Evolutionary conservation across 805 yeast species (phyloP).

Genomic region (Maudiozyma bulderi): DNA sequence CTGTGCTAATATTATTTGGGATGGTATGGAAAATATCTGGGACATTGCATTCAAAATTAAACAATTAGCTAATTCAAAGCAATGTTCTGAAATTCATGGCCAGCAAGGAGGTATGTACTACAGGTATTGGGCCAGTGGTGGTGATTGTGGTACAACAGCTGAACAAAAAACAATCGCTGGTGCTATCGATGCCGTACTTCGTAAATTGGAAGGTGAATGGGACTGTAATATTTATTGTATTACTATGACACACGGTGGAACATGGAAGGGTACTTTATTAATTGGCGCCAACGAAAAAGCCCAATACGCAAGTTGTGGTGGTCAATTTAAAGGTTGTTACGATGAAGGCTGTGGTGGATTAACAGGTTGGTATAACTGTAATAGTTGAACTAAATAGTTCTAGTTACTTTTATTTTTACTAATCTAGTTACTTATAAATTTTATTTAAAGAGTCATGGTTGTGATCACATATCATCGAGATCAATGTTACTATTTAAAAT

Average conservation of each 20-base stretch:
- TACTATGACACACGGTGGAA: constrained; percentile 1
- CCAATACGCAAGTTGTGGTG: neutral
- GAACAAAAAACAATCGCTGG: constrained; percentile 3
- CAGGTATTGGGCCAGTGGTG: constrained; percentile 1
- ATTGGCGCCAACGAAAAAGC: constrained; percentile 1
- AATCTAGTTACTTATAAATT: no score
- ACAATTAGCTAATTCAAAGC: neutral
- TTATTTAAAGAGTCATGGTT: no score
- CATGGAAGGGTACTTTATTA: constrained; percentile 2
- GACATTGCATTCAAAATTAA: neutral
- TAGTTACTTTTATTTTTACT: no score
- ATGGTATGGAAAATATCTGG: neutral
- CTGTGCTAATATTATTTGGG: neutral
- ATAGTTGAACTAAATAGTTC: neutral
- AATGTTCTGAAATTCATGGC: constrained; percentile 1
- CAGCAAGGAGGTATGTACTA: neutral
- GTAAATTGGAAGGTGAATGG: constrained; percentile 2
- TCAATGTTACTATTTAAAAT: no score
- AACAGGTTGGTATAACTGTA: constrained; percentile 1
- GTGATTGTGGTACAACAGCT: constrained; percentile 1
- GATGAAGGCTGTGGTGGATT: neutral
- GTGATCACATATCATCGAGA: no score
- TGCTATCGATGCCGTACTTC: constrained; percentile 3
- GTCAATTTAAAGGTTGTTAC: constrained; percentile 1
- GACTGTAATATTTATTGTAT: constrained; percentile 3